Evolutionary conservation across 2,329 filamentous ascomycete genomes (phyloP).

Genomic region (Fusarium fujikuroi): DNA sequence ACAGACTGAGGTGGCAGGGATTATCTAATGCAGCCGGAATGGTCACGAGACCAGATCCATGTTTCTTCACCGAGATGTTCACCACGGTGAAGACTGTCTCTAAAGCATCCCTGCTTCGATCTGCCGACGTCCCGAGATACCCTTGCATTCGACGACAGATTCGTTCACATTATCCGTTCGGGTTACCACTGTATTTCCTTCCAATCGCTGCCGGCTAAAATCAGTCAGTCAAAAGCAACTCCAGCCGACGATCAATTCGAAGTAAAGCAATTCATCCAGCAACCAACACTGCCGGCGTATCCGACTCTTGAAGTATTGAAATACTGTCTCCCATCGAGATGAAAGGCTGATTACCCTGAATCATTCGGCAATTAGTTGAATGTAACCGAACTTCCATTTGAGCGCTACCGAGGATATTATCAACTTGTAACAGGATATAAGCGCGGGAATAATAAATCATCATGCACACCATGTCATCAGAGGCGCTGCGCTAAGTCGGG

Average conservation of each 20-base stretch:
- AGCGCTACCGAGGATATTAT: slow-evolving; percentile 30
- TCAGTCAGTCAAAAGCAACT: neutral
- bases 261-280: neutral
- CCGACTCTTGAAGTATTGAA: neutral
- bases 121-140: slow-evolving; percentile 27
- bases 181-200: slow-evolving; percentile 4
- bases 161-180: slow-evolving; percentile 7
- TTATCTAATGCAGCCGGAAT: slow-evolving; percentile 4
- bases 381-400: slow-evolving; percentile 34
- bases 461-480: slow-evolving; percentile 21
- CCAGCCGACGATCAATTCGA: neutral
- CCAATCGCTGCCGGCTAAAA: slow-evolving; percentile 18
- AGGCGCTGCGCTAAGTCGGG: slow-evolving; percentile 1
- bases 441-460: slow-evolving; percentile 35
- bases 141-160: slow-evolving; percentile 13
- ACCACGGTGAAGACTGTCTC: slow-evolving; percentile 22
- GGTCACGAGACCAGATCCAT: slow-evolving; percentile 10
- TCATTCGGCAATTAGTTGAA: neutral
- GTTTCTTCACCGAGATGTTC: slow-evolving; percentile 4
- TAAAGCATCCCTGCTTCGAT: slow-evolving; percentile 16
- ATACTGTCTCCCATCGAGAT: neutral
- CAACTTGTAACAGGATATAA: neutral
- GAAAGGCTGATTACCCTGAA: neutral
- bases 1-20: slow-evolving; percentile 17
- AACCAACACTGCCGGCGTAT: slow-evolving; percentile 8